Base-by-base conservation (phyloP, 2,329 filamentous ascomycete genomes). In the Rutstroemia sp. region DNA sequence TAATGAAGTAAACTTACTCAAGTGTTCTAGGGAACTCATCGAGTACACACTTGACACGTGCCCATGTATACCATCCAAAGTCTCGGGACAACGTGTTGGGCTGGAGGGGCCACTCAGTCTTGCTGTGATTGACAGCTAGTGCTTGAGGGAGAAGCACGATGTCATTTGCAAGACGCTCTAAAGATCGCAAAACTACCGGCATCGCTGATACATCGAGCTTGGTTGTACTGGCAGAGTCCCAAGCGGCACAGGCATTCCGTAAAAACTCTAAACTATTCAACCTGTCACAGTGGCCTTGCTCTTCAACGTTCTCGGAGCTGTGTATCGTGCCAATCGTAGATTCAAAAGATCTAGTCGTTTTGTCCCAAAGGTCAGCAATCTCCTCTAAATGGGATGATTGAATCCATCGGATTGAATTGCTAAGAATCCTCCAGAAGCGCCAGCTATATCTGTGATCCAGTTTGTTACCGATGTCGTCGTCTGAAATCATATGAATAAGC, bases 401-500 rank as follows among this genome's bases (percentile, higher is more conserved):
- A 18, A 63, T 50, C 62, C 63, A 67, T 5, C 51, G 25, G 5
- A 68, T 38, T 16, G 62, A 61, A 38, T 57, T 57, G 2, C 63
- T 63, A 8, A 69, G n/a, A 37, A 67, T 62, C 44, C 60, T 62
- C 67, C 63, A 69, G 37, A 62, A 62, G 25, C 67, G 65, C 63
- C 65, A 69, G 47, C 56, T 61, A 44, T 69, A 66, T 54, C 63
- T 59, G 7, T 52, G 58, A 19, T 65, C 56, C 16, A 70, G 47
- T 5, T 65, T 59, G 2, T 62, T 53, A 58, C 63, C 23, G 47
- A 23, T 48, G 42, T n/a, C 62, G 54, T 57, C 52, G 12, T 67
- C 54, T 39, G 69, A 69, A 23, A 70, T 63, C n/a, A 70, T 63
- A 23, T 68, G 63, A 41, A 69, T 69, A n/a, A 71, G 63, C 37